phyloP scores from a whole-genome alignment of 352 stramenopile genomes.

The Phytopythium helicoides region DNA sequence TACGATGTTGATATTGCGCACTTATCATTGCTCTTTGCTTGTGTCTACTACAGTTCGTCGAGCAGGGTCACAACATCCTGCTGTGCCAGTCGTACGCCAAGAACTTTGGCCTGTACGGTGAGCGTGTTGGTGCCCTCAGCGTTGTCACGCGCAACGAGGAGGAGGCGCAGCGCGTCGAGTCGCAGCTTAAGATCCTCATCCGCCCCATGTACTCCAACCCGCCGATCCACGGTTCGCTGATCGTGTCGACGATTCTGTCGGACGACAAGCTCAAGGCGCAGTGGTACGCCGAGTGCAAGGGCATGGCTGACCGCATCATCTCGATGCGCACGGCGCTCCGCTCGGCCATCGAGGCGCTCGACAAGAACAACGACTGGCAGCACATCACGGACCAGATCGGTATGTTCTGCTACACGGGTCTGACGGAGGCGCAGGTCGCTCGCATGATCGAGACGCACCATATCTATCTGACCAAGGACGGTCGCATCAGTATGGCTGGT shows the following conservation, averaged over 20 bases:
- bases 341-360: constrained; percentile 76
- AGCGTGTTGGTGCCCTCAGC: constrained; percentile 96
- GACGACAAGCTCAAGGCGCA: constrained; percentile 91
- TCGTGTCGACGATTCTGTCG: constrained; percentile 96
- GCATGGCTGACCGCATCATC: constrained; percentile 96
- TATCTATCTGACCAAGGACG: constrained; percentile 98
- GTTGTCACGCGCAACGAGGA: constrained; percentile 93
- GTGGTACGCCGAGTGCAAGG: constrained; percentile 95
- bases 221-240: constrained; percentile 96
- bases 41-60: constrained; percentile 88
- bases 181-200: constrained; percentile 99
- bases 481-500: constrained; percentile 97
- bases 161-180: constrained; percentile 94
- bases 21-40: not conserved
- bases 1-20: not conserved
- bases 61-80: constrained; percentile 96
- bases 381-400: constrained; percentile 99
- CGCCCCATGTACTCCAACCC: constrained; percentile 99
- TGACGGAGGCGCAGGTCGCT: constrained; percentile 93
- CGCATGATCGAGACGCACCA: constrained; percentile 95
- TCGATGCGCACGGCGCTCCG: constrained; percentile 90
- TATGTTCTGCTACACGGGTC: constrained; percentile 99
- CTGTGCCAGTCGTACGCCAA: constrained; percentile 99
- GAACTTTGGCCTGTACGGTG: constrained; percentile 99
- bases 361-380: constrained; percentile 89